Percentiles rank a stretch among this genome's conserved stretches.
phyloP scores from a whole-genome alignment of 805 yeast species.

The Ogataea pilisensis region DNA sequence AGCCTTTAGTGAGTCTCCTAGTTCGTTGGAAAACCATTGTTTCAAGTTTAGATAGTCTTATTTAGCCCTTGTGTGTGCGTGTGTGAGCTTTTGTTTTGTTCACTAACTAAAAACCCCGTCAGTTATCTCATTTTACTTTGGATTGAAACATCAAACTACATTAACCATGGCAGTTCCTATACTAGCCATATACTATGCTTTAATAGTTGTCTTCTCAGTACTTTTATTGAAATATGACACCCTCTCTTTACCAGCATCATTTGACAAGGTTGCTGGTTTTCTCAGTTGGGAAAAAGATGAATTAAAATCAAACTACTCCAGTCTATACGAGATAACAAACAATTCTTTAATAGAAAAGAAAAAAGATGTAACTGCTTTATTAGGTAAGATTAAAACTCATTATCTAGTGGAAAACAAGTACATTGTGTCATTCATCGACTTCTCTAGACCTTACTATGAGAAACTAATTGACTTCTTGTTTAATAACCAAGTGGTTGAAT shows the following conservation, averaged over 20 bases:
- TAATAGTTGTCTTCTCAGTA: constrained; percentile 15
- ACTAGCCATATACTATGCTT: constrained; percentile 15
- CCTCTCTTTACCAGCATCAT: constrained; percentile 8
- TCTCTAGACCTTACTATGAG: constrained; percentile 5
- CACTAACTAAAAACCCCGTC: neutral
- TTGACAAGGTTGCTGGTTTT: constrained; percentile 4
- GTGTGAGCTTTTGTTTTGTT: too few species aligned
- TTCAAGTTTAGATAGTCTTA: too few species aligned
- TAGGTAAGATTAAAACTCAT: constrained; percentile 5
- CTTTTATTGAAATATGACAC: constrained; percentile 9
- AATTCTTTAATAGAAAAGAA: neutral
- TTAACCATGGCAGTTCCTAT: constrained; percentile 10
- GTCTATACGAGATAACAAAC: neutral
- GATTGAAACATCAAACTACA: neutral
- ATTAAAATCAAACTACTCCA: neutral
- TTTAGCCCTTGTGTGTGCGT: too few species aligned
- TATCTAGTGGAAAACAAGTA: constrained; percentile 14
- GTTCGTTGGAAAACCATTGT: too few species aligned
- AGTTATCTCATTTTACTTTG: neutral
- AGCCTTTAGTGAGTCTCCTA: too few species aligned
- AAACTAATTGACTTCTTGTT: constrained; percentile 1
- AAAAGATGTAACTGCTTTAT: neutral
- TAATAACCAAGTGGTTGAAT: neutral
- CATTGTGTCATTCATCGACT: constrained; percentile 3
- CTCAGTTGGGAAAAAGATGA: constrained; percentile 3